A percentile compares a stretch with the other conserved stretches of the same genome.
Conservation (phyloP, 306 rosid genomes). For the Hylodesmum podocarpum region DNA sequence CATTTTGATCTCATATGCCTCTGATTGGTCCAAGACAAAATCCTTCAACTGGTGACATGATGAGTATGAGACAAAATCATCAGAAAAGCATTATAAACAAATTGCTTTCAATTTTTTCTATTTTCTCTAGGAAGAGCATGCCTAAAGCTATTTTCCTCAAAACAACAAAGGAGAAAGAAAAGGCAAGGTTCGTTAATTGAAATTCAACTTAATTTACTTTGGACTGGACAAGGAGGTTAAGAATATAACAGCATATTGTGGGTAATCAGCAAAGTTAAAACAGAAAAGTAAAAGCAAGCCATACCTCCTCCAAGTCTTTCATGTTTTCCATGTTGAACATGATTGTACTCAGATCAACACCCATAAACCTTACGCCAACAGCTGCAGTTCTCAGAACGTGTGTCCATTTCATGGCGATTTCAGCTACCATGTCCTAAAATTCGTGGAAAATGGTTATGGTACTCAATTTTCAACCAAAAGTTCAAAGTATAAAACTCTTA, state of each 20-base stretch:
- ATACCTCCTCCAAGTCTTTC: slow-evolving; percentile 73
- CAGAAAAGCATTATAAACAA: neutral
- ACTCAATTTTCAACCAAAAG: slow-evolving; percentile 3
- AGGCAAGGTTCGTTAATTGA: neutral
- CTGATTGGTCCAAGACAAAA: slow-evolving; percentile 70
- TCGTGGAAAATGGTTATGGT: neutral
- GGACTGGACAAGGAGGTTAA: too few species aligned
- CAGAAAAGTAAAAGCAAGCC: neutral
- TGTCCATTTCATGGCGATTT: slow-evolving; percentile 84
- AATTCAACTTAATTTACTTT: too few species aligned
- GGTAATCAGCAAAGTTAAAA: too few species aligned
- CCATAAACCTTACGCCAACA: slow-evolving; percentile 68
- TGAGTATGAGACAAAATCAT: neutral
- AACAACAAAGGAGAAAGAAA: neutral
- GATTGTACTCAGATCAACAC: slow-evolving; percentile 76
- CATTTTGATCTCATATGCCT: slow-evolving; percentile 82
- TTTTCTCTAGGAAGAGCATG: neutral
- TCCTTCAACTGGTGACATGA: slow-evolving; percentile 68
- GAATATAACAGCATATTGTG: slow-evolving; percentile 13
- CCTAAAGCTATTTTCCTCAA: slow-evolving; percentile 1
- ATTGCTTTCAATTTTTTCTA: neutral
- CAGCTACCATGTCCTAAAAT: slow-evolving; percentile 71
- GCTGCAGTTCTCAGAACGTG: slow-evolving; percentile 79
- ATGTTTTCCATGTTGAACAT: slow-evolving; percentile 85
- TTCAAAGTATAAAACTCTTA: slow-evolving; percentile 9